phyloP scores from a whole-genome alignment of 2,329 filamentous ascomycete genomes.

The Trichophyton benhamiae region DNA sequence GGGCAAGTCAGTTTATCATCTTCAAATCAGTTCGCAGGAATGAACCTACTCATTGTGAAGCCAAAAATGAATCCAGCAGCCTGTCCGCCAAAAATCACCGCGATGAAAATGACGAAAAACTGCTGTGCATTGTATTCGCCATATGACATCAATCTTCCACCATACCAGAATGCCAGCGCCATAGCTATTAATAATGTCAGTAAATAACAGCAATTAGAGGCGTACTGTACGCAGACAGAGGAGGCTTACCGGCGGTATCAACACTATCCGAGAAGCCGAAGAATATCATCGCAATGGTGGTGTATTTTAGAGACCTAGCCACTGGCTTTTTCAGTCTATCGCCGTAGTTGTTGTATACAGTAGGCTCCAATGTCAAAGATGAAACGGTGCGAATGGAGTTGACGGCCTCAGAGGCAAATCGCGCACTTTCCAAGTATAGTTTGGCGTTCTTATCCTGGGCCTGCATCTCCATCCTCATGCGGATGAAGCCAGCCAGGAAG shows the following conservation, averaged over 20 bases:
- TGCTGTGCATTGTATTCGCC: conserved; percentile 21
- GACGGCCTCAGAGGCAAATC: conserved; percentile 40
- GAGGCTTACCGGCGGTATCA: conserved; percentile 21
- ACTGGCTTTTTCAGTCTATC: conserved; percentile 38
- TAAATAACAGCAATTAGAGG: not conserved
- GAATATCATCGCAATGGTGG: conserved; percentile 47
- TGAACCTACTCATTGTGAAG: conserved; percentile 25
- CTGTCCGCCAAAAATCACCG: conserved; percentile 27
- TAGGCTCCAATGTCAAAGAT: conserved; percentile 37
- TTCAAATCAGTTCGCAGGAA: not conserved
- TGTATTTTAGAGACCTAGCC: conserved; percentile 43
- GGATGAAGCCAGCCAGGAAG: conserved; percentile 20
- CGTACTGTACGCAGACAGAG: not conserved
- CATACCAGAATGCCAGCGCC: conserved; percentile 52
- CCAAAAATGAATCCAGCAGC: conserved; percentile 22
- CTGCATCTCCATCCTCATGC: conserved; percentile 39
- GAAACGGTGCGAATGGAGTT: conserved; percentile 40
- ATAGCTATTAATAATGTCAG: conserved; percentile 16
- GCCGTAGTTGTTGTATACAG: conserved; percentile 30
- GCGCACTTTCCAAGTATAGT: conserved; percentile 38
- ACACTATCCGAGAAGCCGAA: conserved; percentile 56
- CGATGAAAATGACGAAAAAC: conserved; percentile 36
- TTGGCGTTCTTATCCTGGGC: conserved; percentile 36
- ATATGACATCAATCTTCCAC: conserved; percentile 33
- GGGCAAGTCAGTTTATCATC: conserved; percentile 8